phyloP scores from a whole-genome alignment of 768 basidiomycete genomes.

The Tricholoma terreum region DNA sequence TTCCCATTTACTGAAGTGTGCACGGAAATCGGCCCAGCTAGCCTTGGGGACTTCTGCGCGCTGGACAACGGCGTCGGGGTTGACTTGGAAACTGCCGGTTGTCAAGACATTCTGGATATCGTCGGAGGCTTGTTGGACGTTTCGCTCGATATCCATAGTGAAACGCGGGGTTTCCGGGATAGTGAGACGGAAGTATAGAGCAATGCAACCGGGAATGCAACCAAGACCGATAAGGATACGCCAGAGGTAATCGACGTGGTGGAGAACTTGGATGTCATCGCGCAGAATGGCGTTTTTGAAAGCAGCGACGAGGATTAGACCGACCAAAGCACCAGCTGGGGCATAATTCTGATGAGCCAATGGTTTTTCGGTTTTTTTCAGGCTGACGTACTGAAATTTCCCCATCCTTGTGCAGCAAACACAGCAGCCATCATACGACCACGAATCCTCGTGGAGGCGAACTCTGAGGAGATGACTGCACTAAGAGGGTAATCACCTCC shows the following conservation, averaged over 20 bases:
- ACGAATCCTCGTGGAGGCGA: conserved; percentile 71
- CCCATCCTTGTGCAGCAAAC: conserved; percentile 86
- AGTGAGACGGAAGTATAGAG: conserved; percentile 89
- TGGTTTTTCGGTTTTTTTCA: neutral
- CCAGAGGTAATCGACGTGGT: conserved; percentile 76
- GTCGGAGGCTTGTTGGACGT: conserved; percentile 67
- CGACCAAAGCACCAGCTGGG: conserved; percentile 63
- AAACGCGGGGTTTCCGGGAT: conserved; percentile 90
- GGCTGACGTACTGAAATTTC: conserved; percentile 60
- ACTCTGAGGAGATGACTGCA: conserved; percentile 88
- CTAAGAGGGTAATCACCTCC: conserved; percentile 88
- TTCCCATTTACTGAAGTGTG: conserved; percentile 68
- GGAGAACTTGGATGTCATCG: conserved; percentile 32
- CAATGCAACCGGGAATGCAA: conserved; percentile 74
- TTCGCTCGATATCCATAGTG: conserved; percentile 91
- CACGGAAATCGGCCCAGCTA: conserved; percentile 59
- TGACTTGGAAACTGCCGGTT: conserved; percentile 42
- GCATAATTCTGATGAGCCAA: neutral
- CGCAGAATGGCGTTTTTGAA: conserved; percentile 60
- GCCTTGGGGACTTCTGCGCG: conserved; percentile 70
- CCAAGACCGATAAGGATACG: conserved; percentile 87
- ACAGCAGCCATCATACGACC: conserved; percentile 90
- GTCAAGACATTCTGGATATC: conserved; percentile 72
- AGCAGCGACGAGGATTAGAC: conserved; percentile 58
- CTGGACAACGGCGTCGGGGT: conserved; percentile 57